Evolutionary conservation across 2,329 filamentous ascomycete species (phyloP).

Genomic region (Phialophora expanda): DNA sequence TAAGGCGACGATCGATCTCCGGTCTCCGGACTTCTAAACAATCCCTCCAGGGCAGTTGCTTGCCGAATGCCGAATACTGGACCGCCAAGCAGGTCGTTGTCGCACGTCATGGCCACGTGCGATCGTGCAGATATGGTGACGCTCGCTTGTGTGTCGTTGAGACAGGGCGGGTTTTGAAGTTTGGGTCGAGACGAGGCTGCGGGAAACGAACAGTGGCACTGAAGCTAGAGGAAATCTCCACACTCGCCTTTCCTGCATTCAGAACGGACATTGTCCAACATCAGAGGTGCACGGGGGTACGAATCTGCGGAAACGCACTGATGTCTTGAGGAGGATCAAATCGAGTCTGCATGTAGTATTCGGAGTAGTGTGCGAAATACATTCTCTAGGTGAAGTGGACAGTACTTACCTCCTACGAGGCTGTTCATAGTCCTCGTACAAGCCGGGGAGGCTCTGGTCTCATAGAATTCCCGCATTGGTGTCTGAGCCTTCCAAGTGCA

Average conservation of each 20-base stretch:
- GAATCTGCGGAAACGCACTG: too few relatives aligned
- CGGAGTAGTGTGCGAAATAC: too few relatives aligned
- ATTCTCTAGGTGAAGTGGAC: too few relatives aligned
- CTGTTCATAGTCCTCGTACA: too few relatives aligned
- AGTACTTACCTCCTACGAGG: too few relatives aligned
- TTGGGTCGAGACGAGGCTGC: constrained; percentile 2
- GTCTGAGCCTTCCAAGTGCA: background rate
- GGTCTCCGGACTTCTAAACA: background rate
- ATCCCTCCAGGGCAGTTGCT: background rate
- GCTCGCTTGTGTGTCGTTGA: constrained; percentile 10
- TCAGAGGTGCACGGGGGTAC: too few relatives aligned
- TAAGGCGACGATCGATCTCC: background rate
- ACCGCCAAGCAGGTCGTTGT: constrained; percentile 3
- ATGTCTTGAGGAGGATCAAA: too few relatives aligned
- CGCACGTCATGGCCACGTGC: constrained; percentile 12
- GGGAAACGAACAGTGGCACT: background rate
- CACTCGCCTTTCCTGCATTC: background rate
- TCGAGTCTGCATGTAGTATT: too few relatives aligned
- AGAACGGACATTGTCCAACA: background rate
- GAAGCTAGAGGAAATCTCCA: background rate
- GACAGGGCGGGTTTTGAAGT: background rate
- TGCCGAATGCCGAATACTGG: background rate
- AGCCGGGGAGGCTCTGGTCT: too few relatives aligned
- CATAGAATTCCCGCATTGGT: too few relatives aligned
- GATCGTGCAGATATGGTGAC: constrained; percentile 16